phyloP scores from a whole-genome alignment of 2,329 filamentous ascomycete species.

The Ambrosiella xylebori region DNA sequence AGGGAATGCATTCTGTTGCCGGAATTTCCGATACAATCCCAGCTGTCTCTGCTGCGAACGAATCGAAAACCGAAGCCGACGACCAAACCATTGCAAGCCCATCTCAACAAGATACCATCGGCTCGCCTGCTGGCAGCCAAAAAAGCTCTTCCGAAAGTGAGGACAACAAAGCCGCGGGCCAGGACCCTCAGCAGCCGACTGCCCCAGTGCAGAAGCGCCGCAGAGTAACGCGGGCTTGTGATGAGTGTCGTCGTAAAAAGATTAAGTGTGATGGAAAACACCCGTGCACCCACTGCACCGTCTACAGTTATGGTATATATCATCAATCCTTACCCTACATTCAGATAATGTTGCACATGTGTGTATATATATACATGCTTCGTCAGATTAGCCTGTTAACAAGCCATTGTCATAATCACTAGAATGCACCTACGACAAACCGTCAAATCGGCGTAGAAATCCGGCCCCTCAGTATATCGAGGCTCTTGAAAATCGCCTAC shows the following conservation, averaged over 20 bases:
- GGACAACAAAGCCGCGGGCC: conserved; percentile 17
- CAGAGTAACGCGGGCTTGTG: conserved; percentile 64
- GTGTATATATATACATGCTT: too few species aligned
- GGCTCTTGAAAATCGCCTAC: conserved; percentile 64
- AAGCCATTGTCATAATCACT: neutral
- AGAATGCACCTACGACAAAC: conserved; percentile 95
- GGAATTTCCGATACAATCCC: neutral
- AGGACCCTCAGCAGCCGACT: conserved; percentile 22
- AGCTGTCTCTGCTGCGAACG: conserved; percentile 1
- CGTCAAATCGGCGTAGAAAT: conserved; percentile 78
- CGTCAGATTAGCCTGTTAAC: too few species aligned
- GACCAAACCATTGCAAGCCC: neutral
- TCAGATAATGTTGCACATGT: neutral
- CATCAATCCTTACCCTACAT: neutral
- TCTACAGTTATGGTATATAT: conserved; percentile 88
- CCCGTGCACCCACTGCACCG: conserved; percentile 86
- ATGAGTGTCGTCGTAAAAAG: conserved; percentile 70
- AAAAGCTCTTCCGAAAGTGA: conserved; percentile 28
- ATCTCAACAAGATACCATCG: conserved; percentile 16
- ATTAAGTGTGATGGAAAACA: conserved; percentile 80
- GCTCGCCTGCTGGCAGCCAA: conserved; percentile 26
- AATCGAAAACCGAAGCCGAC: neutral
- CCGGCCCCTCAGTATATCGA: conserved; percentile 88
- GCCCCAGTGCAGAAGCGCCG: conserved; percentile 57
- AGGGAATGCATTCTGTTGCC: conserved; percentile 1